Percentiles rank a stretch among this genome's conserved stretches.
Evolutionary conservation across 768 basidiomycete species (phyloP).

Genomic region (Russula vinacea): DNA sequence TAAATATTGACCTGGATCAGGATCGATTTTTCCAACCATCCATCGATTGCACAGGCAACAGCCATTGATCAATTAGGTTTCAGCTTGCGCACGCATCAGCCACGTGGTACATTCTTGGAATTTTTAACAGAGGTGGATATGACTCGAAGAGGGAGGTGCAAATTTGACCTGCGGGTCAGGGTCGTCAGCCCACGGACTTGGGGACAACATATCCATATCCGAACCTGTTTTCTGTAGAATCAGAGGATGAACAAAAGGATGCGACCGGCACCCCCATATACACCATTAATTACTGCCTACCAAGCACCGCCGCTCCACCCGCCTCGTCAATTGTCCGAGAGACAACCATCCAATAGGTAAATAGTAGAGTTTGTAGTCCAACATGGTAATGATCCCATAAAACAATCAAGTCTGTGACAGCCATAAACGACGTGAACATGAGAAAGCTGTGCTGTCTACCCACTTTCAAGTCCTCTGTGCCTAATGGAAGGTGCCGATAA

Average conservation of each 20-base stretch:
- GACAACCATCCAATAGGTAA: neutral
- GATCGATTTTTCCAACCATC: neutral
- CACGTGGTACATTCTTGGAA: neutral
- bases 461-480: neutral
- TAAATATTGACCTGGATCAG: neutral
- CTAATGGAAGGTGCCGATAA: neutral
- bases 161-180: neutral
- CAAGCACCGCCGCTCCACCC: conserved; percentile 8
- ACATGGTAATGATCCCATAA: neutral
- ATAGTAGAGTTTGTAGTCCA: neutral
- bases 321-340: conserved; percentile 7
- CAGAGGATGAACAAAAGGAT: neutral
- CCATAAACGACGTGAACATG: neutral
- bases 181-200: neutral
- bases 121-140: neutral
- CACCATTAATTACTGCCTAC: conserved; percentile 9
- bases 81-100: neutral
- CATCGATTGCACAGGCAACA: conserved; percentile 12
- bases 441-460: neutral
- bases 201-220: neutral
- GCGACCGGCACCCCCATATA: conserved; percentile 31
- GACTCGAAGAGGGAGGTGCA: neutral
- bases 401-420: conserved; percentile 7
- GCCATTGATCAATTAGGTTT: neutral
- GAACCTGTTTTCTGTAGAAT: neutral